These are phyloP conservation scores for Phialemoniopsis sp. DNA, from an alignment of 2,329 filamentous ascomycete species.

Conservation along the genomic window DNA sequence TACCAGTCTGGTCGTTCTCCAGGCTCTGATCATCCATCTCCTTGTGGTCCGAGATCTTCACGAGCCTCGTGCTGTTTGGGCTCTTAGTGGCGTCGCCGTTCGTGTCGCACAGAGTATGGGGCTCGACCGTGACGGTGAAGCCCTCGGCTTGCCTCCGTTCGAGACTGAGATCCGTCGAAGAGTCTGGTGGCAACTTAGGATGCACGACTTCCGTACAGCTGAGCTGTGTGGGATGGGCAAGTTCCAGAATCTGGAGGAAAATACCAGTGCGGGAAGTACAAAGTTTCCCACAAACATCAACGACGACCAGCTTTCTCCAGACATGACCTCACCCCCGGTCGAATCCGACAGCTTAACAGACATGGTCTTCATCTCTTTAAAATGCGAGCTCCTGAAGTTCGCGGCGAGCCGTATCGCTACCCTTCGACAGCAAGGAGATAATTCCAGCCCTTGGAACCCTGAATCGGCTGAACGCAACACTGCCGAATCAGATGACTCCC, in stretches of 20 bases:
- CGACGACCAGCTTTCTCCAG: constrained; percentile 19
- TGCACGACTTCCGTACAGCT: constrained; percentile 24
- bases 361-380: constrained; percentile 4
- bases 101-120: constrained; percentile 1
- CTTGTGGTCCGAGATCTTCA: background rate
- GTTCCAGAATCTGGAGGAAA: constrained; percentile 5
- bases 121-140: background rate
- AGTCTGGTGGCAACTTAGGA: constrained; percentile 10
- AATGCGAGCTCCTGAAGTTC: constrained; percentile 6
- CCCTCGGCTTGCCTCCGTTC: constrained; percentile 2
- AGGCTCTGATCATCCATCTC: constrained; percentile 23
- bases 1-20: constrained; percentile 24
- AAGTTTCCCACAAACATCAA: constrained; percentile 20
- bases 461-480: background rate
- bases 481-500: constrained; percentile 8
- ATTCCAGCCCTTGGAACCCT: too few species aligned
- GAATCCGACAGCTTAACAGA: constrained; percentile 2
- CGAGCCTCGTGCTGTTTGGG: constrained; percentile 3
- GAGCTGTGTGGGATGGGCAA: constrained; percentile 17
- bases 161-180: constrained; percentile 14
- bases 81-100: constrained; percentile 2
- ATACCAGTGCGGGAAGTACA: constrained; percentile 8
- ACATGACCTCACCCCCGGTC: background rate
- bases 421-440: background rate
- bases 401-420: constrained; percentile 4